Evolutionary conservation across 2,329 filamentous ascomycete genomes (phyloP), one percentile per base, ranked within the genome.

Genomic region (Apiospora pterosperma): DNA sequence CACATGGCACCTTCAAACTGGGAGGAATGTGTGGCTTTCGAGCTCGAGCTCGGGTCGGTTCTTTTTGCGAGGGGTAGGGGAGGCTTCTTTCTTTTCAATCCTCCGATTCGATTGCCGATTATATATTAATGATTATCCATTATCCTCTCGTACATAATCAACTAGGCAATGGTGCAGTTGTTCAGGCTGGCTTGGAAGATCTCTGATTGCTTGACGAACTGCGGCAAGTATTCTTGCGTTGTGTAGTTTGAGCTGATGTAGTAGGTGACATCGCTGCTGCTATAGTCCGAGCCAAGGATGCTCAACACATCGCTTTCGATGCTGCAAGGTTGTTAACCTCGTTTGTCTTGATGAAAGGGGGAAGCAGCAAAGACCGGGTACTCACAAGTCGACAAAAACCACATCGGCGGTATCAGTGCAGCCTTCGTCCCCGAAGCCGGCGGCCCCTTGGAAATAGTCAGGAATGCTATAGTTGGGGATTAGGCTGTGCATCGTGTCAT

Each of bases 401-500:
- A 87, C 70, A 66, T 87, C 85, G 2, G 86, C 84, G 2, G 71
- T 78, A 12, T 79, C 77, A 0, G 83, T 80, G 21, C 73, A 76
- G 1, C 81, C 80, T 28, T 80, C 75, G 2, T 71, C 65, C 85
- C 86, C 0, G 70, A 96, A 91, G 1, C 78, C 81, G 69, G 91
- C 84, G 64, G 86, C 79, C 0, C 90, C 82, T 75, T 94, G 90
- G 65, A 99, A 87, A 75, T 89, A 92, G 76, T 97, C 97, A 7
- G 95, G 95, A 5, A 95, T 86, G 2, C 80, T 76, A 77, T 94
- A 95, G 74, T 92, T 93, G 36, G 84, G 82, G 68, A 98, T 89
- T 0, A 85, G 82, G n/a, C 86, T 81, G 76, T 97, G 96, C 1
- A 96, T 76, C 0, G 95, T 97, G 74, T 99, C 96, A 74, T 99